Evolutionary conservation across 1,284 basidiomycete genomes (phyloP).

Genomic region (Psilocybe mexicana): DNA sequence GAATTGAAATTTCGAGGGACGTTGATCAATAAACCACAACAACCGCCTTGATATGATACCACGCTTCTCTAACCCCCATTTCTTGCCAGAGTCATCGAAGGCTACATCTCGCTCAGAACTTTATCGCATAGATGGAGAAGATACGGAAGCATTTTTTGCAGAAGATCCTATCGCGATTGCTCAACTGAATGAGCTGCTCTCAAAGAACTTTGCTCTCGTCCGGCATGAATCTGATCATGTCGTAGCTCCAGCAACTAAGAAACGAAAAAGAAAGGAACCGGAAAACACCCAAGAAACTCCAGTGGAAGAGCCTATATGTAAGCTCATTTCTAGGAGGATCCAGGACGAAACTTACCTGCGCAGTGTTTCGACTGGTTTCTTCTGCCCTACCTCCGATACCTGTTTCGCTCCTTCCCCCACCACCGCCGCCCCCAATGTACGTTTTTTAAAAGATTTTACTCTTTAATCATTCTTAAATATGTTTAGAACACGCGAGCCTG

Average conservation of each 20-base stretch:
- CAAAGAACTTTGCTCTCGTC: constrained; percentile 5
- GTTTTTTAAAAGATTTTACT: constrained; percentile 8
- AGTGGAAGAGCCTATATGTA: constrained; percentile 21
- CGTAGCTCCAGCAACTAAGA: constrained; percentile 15
- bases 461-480: neutral
- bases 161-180: constrained; percentile 13
- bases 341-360: neutral
- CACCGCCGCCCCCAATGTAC: constrained; percentile 38
- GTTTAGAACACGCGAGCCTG: constrained; percentile 43
- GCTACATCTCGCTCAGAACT: constrained; percentile 28
- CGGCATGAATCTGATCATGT: constrained; percentile 9
- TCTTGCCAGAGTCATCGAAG: constrained; percentile 21
- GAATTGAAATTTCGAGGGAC: constrained; percentile 12
- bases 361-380: constrained; percentile 51
- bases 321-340: constrained; percentile 8
- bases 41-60: constrained; percentile 26
- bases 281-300: constrained; percentile 4
- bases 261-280: constrained; percentile 21
- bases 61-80: constrained; percentile 34
- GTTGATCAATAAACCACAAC: constrained; percentile 23
- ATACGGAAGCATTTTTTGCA: neutral
- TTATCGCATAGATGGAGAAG: constrained; percentile 14
- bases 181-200: constrained; percentile 22
- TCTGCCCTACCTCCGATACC: constrained; percentile 29
- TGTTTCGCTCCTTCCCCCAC: constrained; percentile 42